phyloP scores from a whole-genome alignment of 768 basidiomycete species.

The Mycena sanguinolenta region DNA sequence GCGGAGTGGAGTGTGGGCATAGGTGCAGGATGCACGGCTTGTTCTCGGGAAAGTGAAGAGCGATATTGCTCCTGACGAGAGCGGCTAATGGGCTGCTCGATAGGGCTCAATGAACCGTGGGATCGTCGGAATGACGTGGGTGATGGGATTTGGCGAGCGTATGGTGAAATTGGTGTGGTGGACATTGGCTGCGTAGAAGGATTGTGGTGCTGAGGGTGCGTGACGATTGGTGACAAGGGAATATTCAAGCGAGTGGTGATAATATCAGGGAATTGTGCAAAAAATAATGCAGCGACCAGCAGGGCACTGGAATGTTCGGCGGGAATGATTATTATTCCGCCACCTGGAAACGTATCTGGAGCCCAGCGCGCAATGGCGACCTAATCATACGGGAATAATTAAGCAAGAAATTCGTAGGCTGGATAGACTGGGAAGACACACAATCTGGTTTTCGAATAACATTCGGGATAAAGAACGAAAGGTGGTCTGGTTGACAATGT shows the following conservation, averaged over 20 bases:
- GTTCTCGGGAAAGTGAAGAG: background rate
- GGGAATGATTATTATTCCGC: constrained; percentile 68
- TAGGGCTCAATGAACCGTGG: constrained; percentile 26
- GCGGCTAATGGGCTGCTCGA: constrained; percentile 33
- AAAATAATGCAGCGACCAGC: constrained; percentile 65
- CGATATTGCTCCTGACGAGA: constrained; percentile 29
- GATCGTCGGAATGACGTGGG: constrained; percentile 20
- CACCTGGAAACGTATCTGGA: constrained; percentile 57
- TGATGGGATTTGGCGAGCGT: constrained; percentile 17
- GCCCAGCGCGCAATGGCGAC: constrained; percentile 68
- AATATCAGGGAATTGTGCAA: constrained; percentile 64
- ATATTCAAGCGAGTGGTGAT: constrained; percentile 43
- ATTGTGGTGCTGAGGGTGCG: constrained; percentile 25
- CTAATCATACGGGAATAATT: constrained; percentile 43
- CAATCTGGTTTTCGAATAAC: constrained; percentile 66
- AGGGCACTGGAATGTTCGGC: constrained; percentile 64
- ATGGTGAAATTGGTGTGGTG: constrained; percentile 17
- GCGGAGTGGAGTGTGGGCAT: constrained; percentile 5
- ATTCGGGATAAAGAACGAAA: constrained; percentile 69
- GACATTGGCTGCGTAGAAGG: constrained; percentile 22
- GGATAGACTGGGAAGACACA: constrained; percentile 45
- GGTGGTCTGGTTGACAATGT: constrained; percentile 64
- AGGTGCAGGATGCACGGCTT: background rate
- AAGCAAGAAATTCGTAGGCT: background rate
- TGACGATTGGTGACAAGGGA: constrained; percentile 24